Evolutionary conservation across 176 grass and related monocot genomes (phyloP), one percentile per base, ranked within the genome.

Genomic region (Triticum monococcum): DNA sequence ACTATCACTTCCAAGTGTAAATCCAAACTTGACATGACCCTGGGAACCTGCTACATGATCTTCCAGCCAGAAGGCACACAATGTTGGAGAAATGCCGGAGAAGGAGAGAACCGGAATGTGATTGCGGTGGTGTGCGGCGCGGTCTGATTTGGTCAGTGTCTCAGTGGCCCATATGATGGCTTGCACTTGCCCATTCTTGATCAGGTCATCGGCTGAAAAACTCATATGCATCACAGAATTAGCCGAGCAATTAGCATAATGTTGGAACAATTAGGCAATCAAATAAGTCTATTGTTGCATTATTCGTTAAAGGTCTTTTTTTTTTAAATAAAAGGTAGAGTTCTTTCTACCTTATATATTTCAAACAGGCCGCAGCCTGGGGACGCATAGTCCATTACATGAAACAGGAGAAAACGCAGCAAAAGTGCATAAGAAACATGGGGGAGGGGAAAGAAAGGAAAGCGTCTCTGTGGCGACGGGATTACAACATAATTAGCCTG

Each of bases 101-200:
- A 85, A 90, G 81, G 85, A 68, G 62, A 93, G 31, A 56, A 90
- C 9, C 0, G 81, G 88, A 40, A 93, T 40, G n/a, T 40, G 37
- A n/a, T 46, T 64, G 69, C 23, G 64, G 62, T 24, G 64, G 13
- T 82, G 67, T 5, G 64, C 31, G 8, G 85, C 23, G 3, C 67
- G 78, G 4, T 72, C 80, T 10, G 63, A 14, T 67, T 85, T 86
- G 70, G 20, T 26, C 5, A 83, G 81, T n/a, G 70, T 82, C 14
- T 9, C 5, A 2, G 87, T 79, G 5, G 5, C 70, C 12, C 91
- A 88, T 13, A 97, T 81, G 68, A 93, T 82, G n/a, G 78, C 85
- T 7, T 75, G 79, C 32, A 79, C 88, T 33, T 79, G 63, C 12
- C 13, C 43, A 41, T 90, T 86, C 64, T 83, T 86, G 50, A 93